phyloP scores from a whole-genome alignment of 2,329 filamentous ascomycete genomes.

The Atkinsonella texensis region DNA sequence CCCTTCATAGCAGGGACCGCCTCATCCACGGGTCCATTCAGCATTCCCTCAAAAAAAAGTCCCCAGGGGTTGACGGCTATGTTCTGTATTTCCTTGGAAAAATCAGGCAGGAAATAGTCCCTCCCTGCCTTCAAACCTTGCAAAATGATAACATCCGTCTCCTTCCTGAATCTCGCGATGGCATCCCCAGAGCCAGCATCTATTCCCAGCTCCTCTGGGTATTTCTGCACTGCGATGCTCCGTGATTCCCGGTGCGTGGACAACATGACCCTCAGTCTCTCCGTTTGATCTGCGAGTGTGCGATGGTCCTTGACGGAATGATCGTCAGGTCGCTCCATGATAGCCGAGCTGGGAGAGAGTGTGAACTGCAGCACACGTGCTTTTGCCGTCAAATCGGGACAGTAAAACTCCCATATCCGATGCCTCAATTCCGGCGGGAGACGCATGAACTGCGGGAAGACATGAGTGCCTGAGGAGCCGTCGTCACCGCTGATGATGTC shows the following conservation, averaged over 20 bases:
- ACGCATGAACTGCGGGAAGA: slow-evolving; percentile 14
- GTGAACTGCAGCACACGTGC: slow-evolving; percentile 13
- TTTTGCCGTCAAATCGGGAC: slow-evolving; percentile 14
- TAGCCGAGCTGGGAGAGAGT: slow-evolving; percentile 1
- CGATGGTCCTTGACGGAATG: slow-evolving; percentile 12
- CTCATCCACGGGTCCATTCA: background rate
- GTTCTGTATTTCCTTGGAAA: slow-evolving; percentile 18
- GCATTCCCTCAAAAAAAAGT: background rate
- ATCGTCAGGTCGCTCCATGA: slow-evolving; percentile 6
- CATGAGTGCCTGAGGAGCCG: background rate
- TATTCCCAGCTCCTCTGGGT: slow-evolving; percentile 21
- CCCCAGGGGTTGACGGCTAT: slow-evolving; percentile 13
- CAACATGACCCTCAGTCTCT: slow-evolving; percentile 17
- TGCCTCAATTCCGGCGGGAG: slow-evolving; percentile 23
- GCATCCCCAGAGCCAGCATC: slow-evolving; percentile 13
- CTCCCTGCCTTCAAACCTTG: slow-evolving; percentile 4
- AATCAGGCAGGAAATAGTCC: slow-evolving; percentile 12
- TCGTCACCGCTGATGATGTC: background rate
- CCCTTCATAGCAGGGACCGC: background rate
- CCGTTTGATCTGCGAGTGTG: slow-evolving; percentile 17
- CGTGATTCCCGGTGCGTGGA: slow-evolving; percentile 26
- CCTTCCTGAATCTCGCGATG: slow-evolving; percentile 17
- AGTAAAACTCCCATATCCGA: slow-evolving; percentile 22
- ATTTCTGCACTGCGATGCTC: slow-evolving; percentile 16
- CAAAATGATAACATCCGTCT: slow-evolving; percentile 20